phyloP scores from a whole-genome alignment of 768 basidiomycete species.

The Leccinum sublutescens region DNA sequence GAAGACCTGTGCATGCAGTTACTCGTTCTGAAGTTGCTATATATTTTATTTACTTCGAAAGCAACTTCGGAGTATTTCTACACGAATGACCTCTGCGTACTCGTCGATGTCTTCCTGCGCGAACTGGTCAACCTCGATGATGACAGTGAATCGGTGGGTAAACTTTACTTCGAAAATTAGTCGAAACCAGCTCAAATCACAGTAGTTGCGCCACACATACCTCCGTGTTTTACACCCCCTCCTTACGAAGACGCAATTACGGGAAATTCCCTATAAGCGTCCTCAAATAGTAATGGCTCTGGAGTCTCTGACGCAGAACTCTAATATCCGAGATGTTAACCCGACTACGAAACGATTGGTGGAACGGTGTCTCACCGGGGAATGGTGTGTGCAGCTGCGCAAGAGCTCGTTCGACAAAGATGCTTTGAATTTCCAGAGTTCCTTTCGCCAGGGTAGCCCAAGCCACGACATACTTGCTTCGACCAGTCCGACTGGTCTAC shows the following conservation, averaged over 20 bases:
- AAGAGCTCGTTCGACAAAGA: conserved; percentile 36
- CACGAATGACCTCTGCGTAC: conserved; percentile 93
- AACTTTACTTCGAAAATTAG: not conserved
- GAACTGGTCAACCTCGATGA: conserved; percentile 91
- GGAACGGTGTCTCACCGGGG: conserved; percentile 81
- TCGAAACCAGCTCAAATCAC: conserved; percentile 5
- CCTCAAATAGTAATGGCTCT: conserved; percentile 82
- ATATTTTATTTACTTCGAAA: conserved; percentile 90
- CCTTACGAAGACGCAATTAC: conserved; percentile 90
- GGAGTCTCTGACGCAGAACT: conserved; percentile 71
- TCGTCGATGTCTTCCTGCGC: conserved; percentile 97
- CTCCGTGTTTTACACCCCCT: conserved; percentile 95
- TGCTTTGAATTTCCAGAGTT: conserved; percentile 24
- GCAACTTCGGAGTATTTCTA: conserved; percentile 96
- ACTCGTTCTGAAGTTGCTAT: conserved; percentile 90
- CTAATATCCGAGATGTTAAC: conserved; percentile 76
- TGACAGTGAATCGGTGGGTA: conserved; percentile 85
- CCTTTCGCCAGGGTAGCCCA: conserved; percentile 40
- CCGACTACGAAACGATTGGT: conserved; percentile 90
- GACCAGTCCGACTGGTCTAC: conserved; percentile 30
- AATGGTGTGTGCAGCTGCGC: conserved; percentile 78
- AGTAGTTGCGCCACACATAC: conserved; percentile 90
- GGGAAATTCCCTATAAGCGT: conserved; percentile 84
- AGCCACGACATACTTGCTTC: conserved; percentile 42
- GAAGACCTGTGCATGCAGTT: conserved; percentile 96